Percentiles rank a stretch among this genome's conserved stretches.
Conservation (phyloP, 148 eudicot genomes). For the Persicaria maculosa region DNA sequence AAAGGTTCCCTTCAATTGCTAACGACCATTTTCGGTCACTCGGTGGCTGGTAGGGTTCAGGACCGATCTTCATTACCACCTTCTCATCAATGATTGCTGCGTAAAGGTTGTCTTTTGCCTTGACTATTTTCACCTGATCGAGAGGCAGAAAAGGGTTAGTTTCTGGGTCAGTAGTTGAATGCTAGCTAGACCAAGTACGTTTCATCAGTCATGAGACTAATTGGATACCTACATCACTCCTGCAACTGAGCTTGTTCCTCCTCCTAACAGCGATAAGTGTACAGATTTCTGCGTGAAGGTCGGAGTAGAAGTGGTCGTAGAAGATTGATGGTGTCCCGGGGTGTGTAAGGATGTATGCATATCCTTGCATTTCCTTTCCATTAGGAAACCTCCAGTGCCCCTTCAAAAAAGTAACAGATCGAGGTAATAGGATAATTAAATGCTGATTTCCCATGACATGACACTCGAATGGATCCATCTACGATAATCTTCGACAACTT, state of each 20-base stretch:
- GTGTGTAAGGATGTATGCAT: constrained; percentile 94
- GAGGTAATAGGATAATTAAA: background rate
- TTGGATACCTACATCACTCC: constrained; percentile 65
- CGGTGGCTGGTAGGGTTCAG: constrained; percentile 74
- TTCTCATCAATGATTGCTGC: constrained; percentile 75
- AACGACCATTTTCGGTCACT: constrained; percentile 55
- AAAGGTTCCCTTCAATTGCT: constrained; percentile 63
- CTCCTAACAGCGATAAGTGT: constrained; percentile 65
- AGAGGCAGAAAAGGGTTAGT: background rate
- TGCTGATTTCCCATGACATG: background rate
- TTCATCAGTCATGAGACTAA: background rate
- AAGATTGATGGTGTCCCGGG: constrained; percentile 99
- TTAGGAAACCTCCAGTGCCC: constrained; percentile 99
- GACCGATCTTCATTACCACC: constrained; percentile 92
- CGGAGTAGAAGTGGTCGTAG: constrained; percentile 78
- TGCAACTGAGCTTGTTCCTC: constrained; percentile 71
- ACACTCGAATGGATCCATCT: background rate
- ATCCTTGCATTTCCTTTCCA: constrained; percentile 99
- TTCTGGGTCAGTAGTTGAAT: background rate
- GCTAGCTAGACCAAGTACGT: background rate
- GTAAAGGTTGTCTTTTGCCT: constrained; percentile 86
- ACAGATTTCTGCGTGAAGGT: constrained; percentile 43
- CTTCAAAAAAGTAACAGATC: constrained; percentile 23
- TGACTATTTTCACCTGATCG: constrained; percentile 68
- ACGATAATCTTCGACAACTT: too few relatives aligned